Evolutionary conservation across 2,329 filamentous ascomycete species (phyloP).

Genomic region (Thielaviopsis ethacetica): DNA sequence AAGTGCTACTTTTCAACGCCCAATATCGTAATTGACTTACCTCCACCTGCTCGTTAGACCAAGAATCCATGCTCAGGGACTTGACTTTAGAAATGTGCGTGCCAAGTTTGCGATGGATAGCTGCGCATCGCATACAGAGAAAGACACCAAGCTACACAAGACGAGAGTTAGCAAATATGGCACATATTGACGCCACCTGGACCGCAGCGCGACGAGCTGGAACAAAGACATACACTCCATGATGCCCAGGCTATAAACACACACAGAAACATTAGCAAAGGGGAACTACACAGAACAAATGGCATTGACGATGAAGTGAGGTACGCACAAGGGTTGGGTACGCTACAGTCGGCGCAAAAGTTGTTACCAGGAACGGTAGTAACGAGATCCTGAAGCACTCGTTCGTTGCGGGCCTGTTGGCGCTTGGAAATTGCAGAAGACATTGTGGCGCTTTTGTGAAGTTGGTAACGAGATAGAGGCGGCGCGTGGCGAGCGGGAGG

Average conservation of each 20-base stretch:
- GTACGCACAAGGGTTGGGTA: conserved; percentile 71
- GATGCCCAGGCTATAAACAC: conserved; percentile 65
- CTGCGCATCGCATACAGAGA: conserved; percentile 91
- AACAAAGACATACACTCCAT: conserved; percentile 60
- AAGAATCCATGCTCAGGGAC: conserved; percentile 95
- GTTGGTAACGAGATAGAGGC: background rate
- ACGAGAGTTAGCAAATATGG: background rate
- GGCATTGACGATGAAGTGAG: conserved; percentile 7
- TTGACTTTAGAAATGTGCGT: conserved; percentile 99
- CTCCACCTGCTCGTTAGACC: conserved; percentile 91
- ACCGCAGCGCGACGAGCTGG: background rate
- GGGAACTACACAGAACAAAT: background rate
- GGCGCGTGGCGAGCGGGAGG: background rate
- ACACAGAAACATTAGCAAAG: conserved; percentile 11
- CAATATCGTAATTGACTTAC: conserved; percentile 32
- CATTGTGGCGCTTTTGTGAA: conserved; percentile 5
- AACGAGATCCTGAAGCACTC: conserved; percentile 75
- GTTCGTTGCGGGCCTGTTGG: conserved; percentile 95
- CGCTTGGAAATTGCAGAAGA: conserved; percentile 43
- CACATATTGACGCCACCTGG: background rate
- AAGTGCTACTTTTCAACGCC: background rate
- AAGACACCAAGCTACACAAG: conserved; percentile 70
- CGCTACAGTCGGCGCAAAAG: conserved; percentile 80
- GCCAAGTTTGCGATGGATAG: conserved; percentile 87
- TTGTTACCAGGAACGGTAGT: conserved; percentile 75